phyloP scores from a whole-genome alignment of 192 early-diverging fungal genomes.

The Backusella sp. region DNA sequence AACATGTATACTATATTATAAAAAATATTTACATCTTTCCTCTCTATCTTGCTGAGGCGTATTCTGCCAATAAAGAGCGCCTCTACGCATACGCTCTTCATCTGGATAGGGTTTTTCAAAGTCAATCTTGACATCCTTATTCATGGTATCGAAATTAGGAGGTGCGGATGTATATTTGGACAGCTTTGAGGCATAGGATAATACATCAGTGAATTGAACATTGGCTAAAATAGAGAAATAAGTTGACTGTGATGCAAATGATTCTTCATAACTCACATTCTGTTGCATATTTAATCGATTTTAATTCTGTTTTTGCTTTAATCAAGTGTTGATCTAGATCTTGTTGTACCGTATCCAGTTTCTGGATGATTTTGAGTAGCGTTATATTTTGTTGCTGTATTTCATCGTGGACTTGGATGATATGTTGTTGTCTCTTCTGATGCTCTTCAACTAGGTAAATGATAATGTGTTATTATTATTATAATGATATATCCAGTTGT shows the following conservation, averaged over 20 bases:
- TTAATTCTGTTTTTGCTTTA: conserved; percentile 23
- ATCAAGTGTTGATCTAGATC: conserved; percentile 33
- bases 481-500: background rate
- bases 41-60: conserved; percentile 34
- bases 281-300: conserved; percentile 30
- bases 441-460: conserved; percentile 45
- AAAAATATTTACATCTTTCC: conserved; percentile 28
- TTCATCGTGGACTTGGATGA: conserved; percentile 46
- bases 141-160: conserved; percentile 44
- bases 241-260: background rate
- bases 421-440: conserved; percentile 44
- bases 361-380: conserved; percentile 38
- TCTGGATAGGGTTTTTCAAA: conserved; percentile 55
- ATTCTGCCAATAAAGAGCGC: conserved; percentile 50
- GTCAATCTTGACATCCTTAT: conserved; percentile 42
- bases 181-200: conserved; percentile 51
- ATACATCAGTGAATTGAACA: conserved; percentile 45
- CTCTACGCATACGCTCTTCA: conserved; percentile 51
- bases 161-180: conserved; percentile 54
- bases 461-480: no score
- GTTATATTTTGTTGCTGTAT: conserved; percentile 45
- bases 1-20: background rate
- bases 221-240: conserved; percentile 23
- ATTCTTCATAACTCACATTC: conserved; percentile 18
- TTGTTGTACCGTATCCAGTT: conserved; percentile 30